These are phyloP conservation scores for Patellifolia procumbens DNA, from an alignment of 179 eudicot species.

Conservation along the genomic window DNA sequence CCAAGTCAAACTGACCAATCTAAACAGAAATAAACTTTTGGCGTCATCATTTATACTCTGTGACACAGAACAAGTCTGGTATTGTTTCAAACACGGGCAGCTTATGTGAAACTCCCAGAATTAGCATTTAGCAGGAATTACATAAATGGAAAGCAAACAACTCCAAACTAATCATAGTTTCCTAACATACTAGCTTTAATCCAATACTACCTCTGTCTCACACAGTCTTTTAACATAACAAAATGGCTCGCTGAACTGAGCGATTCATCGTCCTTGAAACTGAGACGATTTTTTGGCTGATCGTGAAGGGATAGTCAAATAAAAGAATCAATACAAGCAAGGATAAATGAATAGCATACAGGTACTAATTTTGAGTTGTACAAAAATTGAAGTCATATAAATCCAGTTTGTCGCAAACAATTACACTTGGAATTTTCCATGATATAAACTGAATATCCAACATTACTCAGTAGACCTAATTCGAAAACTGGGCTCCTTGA, in stretches of 20 bases:
- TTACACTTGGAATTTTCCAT: constrained; percentile 12
- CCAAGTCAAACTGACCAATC: too few species aligned
- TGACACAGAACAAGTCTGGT: background rate
- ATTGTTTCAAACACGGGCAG: background rate
- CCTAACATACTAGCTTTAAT: background rate
- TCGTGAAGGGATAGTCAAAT: too few species aligned
- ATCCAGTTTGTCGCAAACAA: constrained; percentile 9
- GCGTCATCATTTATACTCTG: too few species aligned
- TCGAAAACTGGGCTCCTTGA: constrained; percentile 14
- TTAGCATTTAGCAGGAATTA: too few species aligned
- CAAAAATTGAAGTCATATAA: constrained; percentile 12
- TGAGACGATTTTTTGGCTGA: too few species aligned
- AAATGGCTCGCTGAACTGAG: background rate
- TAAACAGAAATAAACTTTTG: too few species aligned
- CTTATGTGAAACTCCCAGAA: background rate
- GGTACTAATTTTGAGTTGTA: background rate
- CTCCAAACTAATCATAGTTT: background rate
- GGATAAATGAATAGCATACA: constrained; percentile 17
- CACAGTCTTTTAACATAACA: too few species aligned
- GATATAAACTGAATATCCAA: constrained; percentile 8
- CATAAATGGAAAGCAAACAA: background rate
- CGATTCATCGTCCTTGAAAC: too few species aligned
- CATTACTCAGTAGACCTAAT: background rate
- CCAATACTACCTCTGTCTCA: too few species aligned
- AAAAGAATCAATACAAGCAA: too few species aligned